Base-by-base conservation (phyloP, 305 asterid species). In the Fraxinus floribunda region DNA sequence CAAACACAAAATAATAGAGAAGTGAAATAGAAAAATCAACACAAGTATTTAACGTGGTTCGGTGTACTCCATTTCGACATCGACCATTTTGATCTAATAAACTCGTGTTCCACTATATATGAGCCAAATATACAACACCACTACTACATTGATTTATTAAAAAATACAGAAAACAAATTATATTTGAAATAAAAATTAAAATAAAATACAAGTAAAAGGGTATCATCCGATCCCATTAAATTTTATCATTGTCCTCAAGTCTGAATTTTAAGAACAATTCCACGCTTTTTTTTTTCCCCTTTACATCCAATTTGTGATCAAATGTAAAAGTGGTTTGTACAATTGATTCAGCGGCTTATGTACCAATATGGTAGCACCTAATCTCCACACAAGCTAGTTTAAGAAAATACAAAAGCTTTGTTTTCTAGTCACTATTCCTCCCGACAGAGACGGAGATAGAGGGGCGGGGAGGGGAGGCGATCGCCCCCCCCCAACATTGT, bases 381-480 rank as follows among this genome's bases (percentile, higher is more conserved):
- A 13, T 13, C 57, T 13, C 1, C 1, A 46, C 18, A 13, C 18
- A 13, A 46, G 57, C 18, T 46, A 3, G 5, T 13, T 2, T 46
- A 46, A 46, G 57, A 46, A 46, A 46, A 13, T 13, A 46, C 57
- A 41, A 46, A 55, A 94, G 84, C 81, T 94, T 98, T 1, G 89
- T 93, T 57, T 94, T 97, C 72, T 91, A 97, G 0, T 94, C 97
- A 0, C 97, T 97, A 84, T n/a, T 74, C 95, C 94, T 16, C 89
- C 91, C 0, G 97, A 95, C 76, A n/a, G n/a, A n/a, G n/a, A n/a
- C n/a, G n/a, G n/a, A n/a, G n/a, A n/a, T n/a, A n/a, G n/a, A n/a
- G n/a, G n/a, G n/a, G n/a, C n/a, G n/a, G n/a, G n/a, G n/a, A n/a
- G n/a, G n/a, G n/a, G n/a, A n/a, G n/a, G n/a, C n/a, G n/a, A n/a